Conservation (phyloP, 306 rosid genomes). For the Inga laurina region DNA sequence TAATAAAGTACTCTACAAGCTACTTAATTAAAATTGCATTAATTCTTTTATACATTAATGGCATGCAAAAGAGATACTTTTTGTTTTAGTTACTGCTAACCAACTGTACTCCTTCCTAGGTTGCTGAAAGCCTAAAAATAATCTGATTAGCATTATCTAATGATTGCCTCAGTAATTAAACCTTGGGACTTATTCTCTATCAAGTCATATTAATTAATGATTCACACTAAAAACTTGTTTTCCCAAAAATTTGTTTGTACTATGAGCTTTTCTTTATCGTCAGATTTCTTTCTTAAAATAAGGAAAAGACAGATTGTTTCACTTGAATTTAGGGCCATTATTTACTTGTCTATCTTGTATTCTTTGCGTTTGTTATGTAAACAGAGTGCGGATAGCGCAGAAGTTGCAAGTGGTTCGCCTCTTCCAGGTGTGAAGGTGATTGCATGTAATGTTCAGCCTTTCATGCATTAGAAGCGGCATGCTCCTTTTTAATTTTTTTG, state of each 20-base stretch:
- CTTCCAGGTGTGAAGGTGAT: conserved; percentile 99
- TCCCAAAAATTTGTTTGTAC: conserved; percentile 13
- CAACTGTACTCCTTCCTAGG: conserved; percentile 1
- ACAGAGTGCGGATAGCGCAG: conserved; percentile 63
- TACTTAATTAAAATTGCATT: conserved; percentile 2
- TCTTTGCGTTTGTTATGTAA: conserved; percentile 42
- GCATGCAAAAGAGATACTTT: background rate
- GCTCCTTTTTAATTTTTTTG: conserved; percentile 33
- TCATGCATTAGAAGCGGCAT: conserved; percentile 25
- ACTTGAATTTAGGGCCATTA: conserved; percentile 21
- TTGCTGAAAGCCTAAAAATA: conserved; percentile 13
- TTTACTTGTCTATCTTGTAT: conserved; percentile 27
- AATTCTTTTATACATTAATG: conserved; percentile 3
- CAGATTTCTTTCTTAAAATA: background rate
- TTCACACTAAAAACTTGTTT: background rate
- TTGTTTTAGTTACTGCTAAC: conserved; percentile 14
- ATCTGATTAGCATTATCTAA: conserved; percentile 3
- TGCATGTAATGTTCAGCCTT: conserved; percentile 36
- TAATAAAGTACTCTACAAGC: conserved; percentile 1
- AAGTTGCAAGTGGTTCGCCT: conserved; percentile 94
- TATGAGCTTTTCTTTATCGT: background rate
- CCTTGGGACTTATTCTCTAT: background rate
- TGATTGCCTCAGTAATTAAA: conserved; percentile 13
- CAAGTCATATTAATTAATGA: background rate
- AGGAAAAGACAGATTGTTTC: conserved; percentile 6